Base-by-base conservation (phyloP, 208 protist genomes). In the Wallacemonas sp. region DNA sequence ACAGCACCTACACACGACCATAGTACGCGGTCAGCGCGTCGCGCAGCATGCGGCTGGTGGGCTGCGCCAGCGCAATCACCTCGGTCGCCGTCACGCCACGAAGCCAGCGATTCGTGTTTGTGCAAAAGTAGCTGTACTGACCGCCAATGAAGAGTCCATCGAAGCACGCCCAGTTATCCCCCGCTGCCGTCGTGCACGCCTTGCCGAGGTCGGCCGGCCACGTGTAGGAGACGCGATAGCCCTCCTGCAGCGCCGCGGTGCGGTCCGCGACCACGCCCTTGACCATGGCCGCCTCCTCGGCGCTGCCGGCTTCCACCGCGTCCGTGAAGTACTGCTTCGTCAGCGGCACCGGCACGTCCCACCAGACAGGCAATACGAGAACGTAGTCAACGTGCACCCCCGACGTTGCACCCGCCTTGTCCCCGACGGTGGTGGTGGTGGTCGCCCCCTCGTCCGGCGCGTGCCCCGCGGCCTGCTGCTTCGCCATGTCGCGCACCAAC, bases 111-210 rank as follows among this genome's bases (percentile, higher is more conserved):
- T 95, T 95, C 17, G 89, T 95, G 2, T 69, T 33, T 0, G 85
- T 91, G 76, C 89, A 92, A 65, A 92, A 95, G 74, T 95, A 95
- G 30, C 73, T 65, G 73, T 95, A 95, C 38, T 71, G 66, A n/a
- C 70, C 70, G 8, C 82, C 84, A 2, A 91, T 62, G 68, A 95
- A 95, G 33, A 95, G 67, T 38, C 79, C 85, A 60, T 95, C 87
- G 64, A 91, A 95, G 59, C 76, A 86, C 8, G 78, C 75, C 82
- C 85, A 94, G 38, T 61, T 63, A 9, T 78, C 64, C 2, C 84
- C 78, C 9, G 81, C 76, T 6, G 19, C 10, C 9, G 45, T 53
- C 13, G 50, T 37, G 29, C 50, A 57, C 1, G 83, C 82, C 22
- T 42, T 55, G 2, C 75, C 79, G 22, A 94, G 68, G 15, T 55